phyloP scores from a whole-genome alignment of 2,329 filamentous ascomycete genomes.

The Daldinia sp. region DNA sequence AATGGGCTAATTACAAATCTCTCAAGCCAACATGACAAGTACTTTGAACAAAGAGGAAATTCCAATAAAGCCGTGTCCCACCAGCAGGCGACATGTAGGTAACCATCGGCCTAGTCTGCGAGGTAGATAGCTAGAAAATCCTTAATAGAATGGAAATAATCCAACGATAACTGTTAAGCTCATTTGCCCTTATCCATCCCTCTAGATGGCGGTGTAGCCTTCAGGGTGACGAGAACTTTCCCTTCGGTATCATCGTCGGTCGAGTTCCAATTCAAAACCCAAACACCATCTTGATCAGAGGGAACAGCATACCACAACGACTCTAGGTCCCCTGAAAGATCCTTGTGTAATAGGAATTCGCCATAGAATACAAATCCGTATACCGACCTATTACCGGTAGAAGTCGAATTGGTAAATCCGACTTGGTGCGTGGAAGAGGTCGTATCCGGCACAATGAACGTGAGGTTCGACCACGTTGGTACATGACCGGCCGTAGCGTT shows the following conservation, averaged over 20 bases:
- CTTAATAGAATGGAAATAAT: not conserved
- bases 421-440: conserved; percentile 33
- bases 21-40: not conserved
- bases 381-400: conserved; percentile 11
- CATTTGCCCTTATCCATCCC: not conserved
- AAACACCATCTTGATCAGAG: conserved; percentile 34
- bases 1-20: not conserved
- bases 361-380: conserved; percentile 42
- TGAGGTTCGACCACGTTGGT: conserved; percentile 41
- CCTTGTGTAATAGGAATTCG: conserved; percentile 32
- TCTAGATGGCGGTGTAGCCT: conserved; percentile 31
- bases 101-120: not conserved
- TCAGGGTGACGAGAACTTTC: conserved; percentile 36
- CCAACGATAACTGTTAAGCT: not conserved
- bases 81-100: not conserved
- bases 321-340: conserved; percentile 27
- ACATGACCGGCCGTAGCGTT: conserved; percentile 35
- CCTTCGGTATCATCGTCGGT: conserved; percentile 31
- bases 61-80: not conserved
- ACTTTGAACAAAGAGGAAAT: not conserved
- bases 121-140: not conserved
- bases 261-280: conserved; percentile 41
- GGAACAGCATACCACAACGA: conserved; percentile 41
- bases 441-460: conserved; percentile 36
- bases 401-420: conserved; percentile 30